Evolutionary conservation across 495 filamentous ascomycete genomes (phyloP), one percentile per base, ranked within the genome.

Genomic region (Talaromyces proteolyticus): DNA sequence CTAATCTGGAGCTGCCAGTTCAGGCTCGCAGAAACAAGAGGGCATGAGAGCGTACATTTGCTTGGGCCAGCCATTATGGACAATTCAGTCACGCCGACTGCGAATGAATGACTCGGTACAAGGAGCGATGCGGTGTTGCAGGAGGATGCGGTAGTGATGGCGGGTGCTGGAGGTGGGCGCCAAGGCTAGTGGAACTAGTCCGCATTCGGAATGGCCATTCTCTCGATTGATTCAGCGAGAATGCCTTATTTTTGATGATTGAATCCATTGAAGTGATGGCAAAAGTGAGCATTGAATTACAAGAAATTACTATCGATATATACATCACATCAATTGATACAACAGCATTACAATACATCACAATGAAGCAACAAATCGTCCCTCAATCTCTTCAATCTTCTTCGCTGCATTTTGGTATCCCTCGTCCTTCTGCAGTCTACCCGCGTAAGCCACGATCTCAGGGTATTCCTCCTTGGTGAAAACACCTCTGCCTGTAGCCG

Each of bases 321-420:
- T 2, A 34, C 4, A 34, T 34, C 29, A 4, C 8, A 34, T 34
- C 8, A 4, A 34, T n/a, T n/a, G n/a, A n/a, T n/a, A n/a, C n/a
- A n/a, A n/a, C n/a, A 34, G 2, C 29, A 34, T 34, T 17, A 4
- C 18, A 38, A 37, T n/a, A n/a, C n/a, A n/a, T 18, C 22, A 47
- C 45, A 47, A 47, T n/a, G 45, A 36, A 11, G 45, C 19, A 41
- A 49, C 47, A 29, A 79, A 80, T 52, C 67, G 71, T 21, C 82
- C 81, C 50, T 86, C 82, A 25, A 82, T 57, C 56, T 82, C 65
- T 51, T 77, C 71, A 53, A 87, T 76, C 73, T 81, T 86, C 50
- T 73, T 63, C 11, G 76, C 66, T 4, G 81, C 79, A 47, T 62
- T 67, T 66, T 79, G 72, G 60, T 84, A 91, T 4, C 78, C 87